These are phyloP conservation scores for Phytophthora pisi DNA, from an alignment of 352 stramenopile genomes.

Conservation along the genomic window DNA sequence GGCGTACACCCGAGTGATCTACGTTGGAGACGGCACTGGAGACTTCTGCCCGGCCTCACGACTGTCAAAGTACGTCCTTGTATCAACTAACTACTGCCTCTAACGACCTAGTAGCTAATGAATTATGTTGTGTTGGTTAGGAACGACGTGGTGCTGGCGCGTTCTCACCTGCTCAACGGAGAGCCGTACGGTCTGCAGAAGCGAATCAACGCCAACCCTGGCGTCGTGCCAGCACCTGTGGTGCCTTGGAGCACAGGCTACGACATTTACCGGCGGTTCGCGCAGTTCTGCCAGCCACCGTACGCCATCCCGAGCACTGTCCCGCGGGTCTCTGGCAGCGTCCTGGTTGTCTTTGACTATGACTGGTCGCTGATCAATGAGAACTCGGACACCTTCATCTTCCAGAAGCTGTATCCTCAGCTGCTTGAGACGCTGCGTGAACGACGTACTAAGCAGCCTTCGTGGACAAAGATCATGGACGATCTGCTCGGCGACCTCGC, in stretches of 20 bases:
- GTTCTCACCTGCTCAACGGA: conserved; percentile 32
- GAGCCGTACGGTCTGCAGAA: conserved; percentile 44
- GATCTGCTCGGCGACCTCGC: conserved; percentile 56
- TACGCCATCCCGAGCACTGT: conserved; percentile 9
- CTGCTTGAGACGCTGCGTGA: conserved; percentile 47
- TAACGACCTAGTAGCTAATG: not conserved
- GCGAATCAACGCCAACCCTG: conserved; percentile 40
- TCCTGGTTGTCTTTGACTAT: conserved; percentile 84
- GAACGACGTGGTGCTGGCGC: conserved; percentile 62
- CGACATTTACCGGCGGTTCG: conserved; percentile 53
- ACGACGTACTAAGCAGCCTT: conserved; percentile 34
- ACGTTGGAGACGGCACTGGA: conserved; percentile 71
- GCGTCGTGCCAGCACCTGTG: conserved; percentile 42
- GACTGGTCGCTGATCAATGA: conserved; percentile 87
- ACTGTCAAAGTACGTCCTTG: conserved; percentile 49
- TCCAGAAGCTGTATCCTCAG: conserved; percentile 66
- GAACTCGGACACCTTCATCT: conserved; percentile 84
- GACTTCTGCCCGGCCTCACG: conserved; percentile 66
- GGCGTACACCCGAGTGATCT: conserved; percentile 56
- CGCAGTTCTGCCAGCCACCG: conserved; percentile 30
- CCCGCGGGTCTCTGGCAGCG: conserved; percentile 18
- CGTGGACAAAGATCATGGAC: conserved; percentile 75
- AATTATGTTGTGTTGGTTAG: conserved; percentile 20
- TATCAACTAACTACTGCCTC: not conserved
- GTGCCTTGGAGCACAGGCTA: conserved; percentile 56